Evolutionary conservation across 179 eudicot genomes (phyloP).

Genomic region (Dionaea muscipula): DNA sequence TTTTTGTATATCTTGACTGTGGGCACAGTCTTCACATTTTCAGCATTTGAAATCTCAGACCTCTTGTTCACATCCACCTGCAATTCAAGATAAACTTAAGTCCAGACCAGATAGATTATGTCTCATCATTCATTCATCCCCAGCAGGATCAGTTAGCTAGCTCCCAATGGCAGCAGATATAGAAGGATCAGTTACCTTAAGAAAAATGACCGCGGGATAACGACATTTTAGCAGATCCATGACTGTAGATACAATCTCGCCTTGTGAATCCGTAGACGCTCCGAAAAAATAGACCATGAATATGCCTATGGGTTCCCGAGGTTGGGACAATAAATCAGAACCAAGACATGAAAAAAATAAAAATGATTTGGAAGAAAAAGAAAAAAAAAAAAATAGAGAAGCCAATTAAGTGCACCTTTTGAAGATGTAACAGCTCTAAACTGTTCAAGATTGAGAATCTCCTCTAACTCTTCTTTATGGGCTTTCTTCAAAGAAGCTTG

Average conservation of each 20-base stretch:
- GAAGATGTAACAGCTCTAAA: constrained; percentile 58
- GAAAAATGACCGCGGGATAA: no score
- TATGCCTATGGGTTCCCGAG: neutral
- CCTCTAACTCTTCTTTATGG: constrained; percentile 61
- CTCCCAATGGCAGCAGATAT: no score
- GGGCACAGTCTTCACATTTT: constrained; percentile 57
- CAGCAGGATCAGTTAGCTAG: no score
- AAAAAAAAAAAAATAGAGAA: neutral
- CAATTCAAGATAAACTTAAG: neutral
- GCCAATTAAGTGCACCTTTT: constrained; percentile 47
- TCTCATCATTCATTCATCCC: neutral
- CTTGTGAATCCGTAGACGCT: neutral
- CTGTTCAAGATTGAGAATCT: constrained; percentile 48
- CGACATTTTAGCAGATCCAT: no score
- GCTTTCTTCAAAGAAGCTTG: constrained; percentile 73
- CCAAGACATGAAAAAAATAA: neutral
- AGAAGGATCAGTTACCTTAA: no score
- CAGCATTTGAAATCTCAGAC: constrained; percentile 42
- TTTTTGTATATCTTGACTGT: constrained; percentile 75
- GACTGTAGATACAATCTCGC: no score
- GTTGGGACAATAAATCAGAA: neutral
- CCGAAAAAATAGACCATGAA: neutral
- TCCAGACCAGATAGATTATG: neutral
- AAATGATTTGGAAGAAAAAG: neutral
- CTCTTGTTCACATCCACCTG: constrained; percentile 65